These are phyloP conservation scores for Solanum chmielewskii DNA, from an alignment of 257 asterid species.

Conservation along the genomic window DNA sequence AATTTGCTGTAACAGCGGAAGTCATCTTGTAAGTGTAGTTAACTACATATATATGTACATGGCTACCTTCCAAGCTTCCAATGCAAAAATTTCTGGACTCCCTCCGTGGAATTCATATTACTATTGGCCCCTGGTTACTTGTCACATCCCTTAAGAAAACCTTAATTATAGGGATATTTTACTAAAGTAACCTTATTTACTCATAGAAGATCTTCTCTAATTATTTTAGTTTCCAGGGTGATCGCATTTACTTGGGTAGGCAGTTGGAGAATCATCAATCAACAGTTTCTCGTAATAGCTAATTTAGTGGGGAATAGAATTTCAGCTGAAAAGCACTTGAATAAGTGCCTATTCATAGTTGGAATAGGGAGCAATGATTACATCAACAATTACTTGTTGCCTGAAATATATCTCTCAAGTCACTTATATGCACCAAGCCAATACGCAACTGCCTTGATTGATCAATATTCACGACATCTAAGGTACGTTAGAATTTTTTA, in stretches of 20 bases:
- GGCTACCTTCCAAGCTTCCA: neutral
- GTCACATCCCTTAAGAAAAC: no score
- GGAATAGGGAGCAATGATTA: slow-evolving; percentile 53
- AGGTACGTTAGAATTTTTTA: neutral
- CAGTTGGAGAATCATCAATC: slow-evolving; percentile 7
- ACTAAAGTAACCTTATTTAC: neutral
- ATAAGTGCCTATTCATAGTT: slow-evolving; percentile 33
- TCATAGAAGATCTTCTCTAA: neutral
- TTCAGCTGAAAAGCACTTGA: slow-evolving; percentile 1
- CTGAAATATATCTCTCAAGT: slow-evolving; percentile 7
- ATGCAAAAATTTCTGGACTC: neutral
- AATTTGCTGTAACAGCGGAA: slow-evolving; percentile 33
- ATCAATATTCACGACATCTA: slow-evolving; percentile 2
- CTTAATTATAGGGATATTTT: no score
- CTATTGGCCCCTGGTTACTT: no score
- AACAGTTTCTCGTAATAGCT: neutral
- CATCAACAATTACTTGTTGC: slow-evolving; percentile 33
- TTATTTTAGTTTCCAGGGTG: slow-evolving; percentile 13
- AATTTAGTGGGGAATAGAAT: neutral
- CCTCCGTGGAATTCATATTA: no score
- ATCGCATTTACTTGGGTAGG: neutral
- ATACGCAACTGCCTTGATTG: slow-evolving; percentile 26
- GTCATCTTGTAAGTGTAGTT: no score
- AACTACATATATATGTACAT: no score
- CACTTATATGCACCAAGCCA: slow-evolving; percentile 10